Conservation (phyloP, 306 rosid species). For the Prunus fruticosa region DNA sequence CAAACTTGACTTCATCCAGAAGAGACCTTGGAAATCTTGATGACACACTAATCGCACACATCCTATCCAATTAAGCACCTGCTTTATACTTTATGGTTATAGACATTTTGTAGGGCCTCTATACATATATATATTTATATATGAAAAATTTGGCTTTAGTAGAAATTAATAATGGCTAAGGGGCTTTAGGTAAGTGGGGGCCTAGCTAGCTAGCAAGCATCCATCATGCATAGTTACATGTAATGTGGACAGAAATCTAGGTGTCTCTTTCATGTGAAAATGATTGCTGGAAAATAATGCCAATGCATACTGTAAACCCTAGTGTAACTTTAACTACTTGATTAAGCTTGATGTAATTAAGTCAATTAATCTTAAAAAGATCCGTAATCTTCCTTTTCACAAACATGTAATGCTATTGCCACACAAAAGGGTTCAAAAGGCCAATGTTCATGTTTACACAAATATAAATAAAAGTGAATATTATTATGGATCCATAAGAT, state of each 20-base stretch:
- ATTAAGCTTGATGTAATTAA: neutral
- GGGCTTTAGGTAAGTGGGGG: constrained; percentile 9
- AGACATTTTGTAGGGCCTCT: neutral
- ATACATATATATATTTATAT: neutral
- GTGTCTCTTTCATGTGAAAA: constrained; percentile 23
- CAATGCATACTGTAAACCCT: neutral
- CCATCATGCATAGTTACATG: neutral
- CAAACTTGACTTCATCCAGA: constrained; percentile 31
- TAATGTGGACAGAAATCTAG: constrained; percentile 13
- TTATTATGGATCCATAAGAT: neutral
- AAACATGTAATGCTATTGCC: too few species aligned
- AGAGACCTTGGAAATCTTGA: constrained; percentile 9
- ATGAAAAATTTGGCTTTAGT: neutral
- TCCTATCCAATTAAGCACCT: neutral
- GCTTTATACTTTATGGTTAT: neutral
- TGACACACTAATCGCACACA: neutral
- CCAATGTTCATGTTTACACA: neutral
- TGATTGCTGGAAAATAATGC: constrained; percentile 16
- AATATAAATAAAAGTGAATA: neutral
- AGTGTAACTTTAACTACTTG: constrained; percentile 3
- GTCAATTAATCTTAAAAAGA: neutral
- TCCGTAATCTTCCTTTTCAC: too few species aligned
- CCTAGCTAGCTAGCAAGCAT: constrained; percentile 10
- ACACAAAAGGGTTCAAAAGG: too few species aligned
- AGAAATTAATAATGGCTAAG: neutral